phyloP scores from a whole-genome alignment of 73 alveolate genomes.

The Tetrahymena borealis region DNA sequence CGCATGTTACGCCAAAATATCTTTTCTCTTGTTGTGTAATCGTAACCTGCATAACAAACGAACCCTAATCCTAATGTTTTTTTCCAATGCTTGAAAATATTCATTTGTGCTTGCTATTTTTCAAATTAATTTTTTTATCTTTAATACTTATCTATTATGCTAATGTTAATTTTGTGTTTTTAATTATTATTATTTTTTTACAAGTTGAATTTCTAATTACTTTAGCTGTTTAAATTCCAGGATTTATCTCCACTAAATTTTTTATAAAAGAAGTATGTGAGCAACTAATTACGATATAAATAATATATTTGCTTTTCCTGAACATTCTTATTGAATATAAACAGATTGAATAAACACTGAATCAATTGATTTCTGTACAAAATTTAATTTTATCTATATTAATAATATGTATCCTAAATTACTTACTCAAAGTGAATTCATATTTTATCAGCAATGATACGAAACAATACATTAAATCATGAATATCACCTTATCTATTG shows the following conservation, averaged over 20 bases:
- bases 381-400: no score
- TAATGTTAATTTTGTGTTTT: not conserved
- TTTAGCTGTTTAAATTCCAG: not conserved
- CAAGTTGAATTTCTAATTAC: not conserved
- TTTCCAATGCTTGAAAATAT: not conserved
- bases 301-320: no score
- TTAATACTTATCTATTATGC: not conserved
- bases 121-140: not conserved
- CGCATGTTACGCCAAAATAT: slow-evolving; percentile 17
- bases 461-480: no score
- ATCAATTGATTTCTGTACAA: no score
- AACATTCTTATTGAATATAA: no score
- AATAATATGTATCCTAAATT: no score
- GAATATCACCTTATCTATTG: no score
- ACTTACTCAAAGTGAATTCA: no score
- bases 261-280: not conserved
- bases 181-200: no score
- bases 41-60: not conserved
- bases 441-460: no score
- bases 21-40: not conserved
- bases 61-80: not conserved
- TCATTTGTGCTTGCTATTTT: not conserved
- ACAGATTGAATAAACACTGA: no score
- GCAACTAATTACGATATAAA: no score
- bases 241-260: not conserved